phyloP scores from a whole-genome alignment of 2,329 filamentous ascomycete genomes.

The Pseudocercospora pini-densiflorae region DNA sequence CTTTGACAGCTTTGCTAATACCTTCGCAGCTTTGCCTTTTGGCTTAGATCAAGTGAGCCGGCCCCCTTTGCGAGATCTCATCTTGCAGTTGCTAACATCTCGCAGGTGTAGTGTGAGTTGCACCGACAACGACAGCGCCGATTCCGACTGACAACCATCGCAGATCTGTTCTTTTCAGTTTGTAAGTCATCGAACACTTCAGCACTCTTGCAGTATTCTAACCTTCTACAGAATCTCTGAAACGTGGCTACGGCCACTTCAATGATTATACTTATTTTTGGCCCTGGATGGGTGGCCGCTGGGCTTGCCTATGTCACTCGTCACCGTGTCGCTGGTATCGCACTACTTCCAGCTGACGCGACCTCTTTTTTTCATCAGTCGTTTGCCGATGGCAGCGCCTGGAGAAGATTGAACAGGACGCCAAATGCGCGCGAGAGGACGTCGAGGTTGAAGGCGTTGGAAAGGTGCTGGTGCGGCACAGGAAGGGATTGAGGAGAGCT shows the following conservation, averaged over 20 bases:
- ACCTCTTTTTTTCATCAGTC: constrained; percentile 21
- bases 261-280: constrained; percentile 22
- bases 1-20: no score
- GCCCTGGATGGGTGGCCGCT: constrained; percentile 12
- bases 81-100: not conserved
- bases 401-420: not conserved
- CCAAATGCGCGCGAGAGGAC: not conserved
- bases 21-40: not conserved
- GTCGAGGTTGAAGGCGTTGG: not conserved
- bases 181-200: not conserved
- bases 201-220: not conserved
- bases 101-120: not conserved
- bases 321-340: constrained; percentile 18
- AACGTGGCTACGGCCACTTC: constrained; percentile 14
- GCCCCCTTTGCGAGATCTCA: not conserved
- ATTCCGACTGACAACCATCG: not conserved
- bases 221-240: constrained; percentile 9
- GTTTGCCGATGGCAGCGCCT: not conserved
- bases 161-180: constrained; percentile 8
- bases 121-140: not conserved
- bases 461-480: not conserved
- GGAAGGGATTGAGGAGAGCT: not conserved
- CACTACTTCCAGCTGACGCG: constrained; percentile 19
- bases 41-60: not conserved
- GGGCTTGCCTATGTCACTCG: constrained; percentile 18